These are phyloP conservation scores for Calocera cornea DNA, from an alignment of 768 basidiomycete genomes.

Conservation along the genomic window DNA sequence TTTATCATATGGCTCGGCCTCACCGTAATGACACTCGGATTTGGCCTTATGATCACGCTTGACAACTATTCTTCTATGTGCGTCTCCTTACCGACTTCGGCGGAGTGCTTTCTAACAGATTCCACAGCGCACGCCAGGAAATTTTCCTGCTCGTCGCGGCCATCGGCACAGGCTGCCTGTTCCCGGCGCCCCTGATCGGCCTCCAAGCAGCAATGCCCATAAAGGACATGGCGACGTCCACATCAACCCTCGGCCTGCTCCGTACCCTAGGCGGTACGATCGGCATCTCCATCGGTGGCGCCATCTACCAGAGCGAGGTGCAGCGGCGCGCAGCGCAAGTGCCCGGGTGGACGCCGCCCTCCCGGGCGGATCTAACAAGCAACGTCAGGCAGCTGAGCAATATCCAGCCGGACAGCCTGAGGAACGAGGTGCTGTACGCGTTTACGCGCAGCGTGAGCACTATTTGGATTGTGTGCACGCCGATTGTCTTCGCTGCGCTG, in stretches of 20 bases:
- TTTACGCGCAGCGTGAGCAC: constrained; percentile 47
- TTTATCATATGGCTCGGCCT: constrained; percentile 44
- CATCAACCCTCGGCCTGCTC: constrained; percentile 55
- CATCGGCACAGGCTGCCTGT: constrained; percentile 50
- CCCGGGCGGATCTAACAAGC: constrained; percentile 26
- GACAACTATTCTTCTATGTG: constrained; percentile 42
- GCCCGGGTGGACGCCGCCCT: constrained; percentile 25
- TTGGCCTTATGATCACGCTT: constrained; percentile 60
- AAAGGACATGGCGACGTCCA: constrained; percentile 74
- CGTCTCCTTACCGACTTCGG: constrained; percentile 13
- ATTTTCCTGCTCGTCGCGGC: constrained; percentile 55
- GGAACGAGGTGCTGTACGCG: constrained; percentile 41
- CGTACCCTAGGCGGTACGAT: constrained; percentile 26
- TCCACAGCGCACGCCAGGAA: constrained; percentile 42
- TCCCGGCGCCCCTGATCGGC: constrained; percentile 51
- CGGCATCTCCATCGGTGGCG: constrained; percentile 19
- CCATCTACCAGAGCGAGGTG: constrained; percentile 20
- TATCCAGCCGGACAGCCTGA: constrained; percentile 34
- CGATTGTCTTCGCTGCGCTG: constrained; percentile 12
- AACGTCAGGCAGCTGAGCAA: constrained; percentile 34
- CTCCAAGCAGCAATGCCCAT: constrained; percentile 80
- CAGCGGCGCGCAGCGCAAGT: constrained; percentile 29
- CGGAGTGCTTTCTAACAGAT: background rate
- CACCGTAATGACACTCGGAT: constrained; percentile 42
- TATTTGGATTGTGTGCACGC: constrained; percentile 43